Evolutionary conservation across 2,329 filamentous ascomycete genomes (phyloP), one percentile per base, ranked within the genome.

Genomic region (Penicillium brasilianum): DNA sequence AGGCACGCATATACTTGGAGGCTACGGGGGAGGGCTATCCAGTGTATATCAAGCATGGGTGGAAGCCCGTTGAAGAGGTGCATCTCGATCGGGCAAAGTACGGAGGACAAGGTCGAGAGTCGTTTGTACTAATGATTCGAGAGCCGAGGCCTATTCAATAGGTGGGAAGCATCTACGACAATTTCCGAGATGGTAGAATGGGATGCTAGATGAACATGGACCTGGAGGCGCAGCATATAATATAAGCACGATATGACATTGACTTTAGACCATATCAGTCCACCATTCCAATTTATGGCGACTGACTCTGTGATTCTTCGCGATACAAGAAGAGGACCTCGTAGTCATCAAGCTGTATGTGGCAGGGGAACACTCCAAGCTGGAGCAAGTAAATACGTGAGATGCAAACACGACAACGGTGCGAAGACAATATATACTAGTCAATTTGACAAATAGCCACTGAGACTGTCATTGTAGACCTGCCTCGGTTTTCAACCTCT

Each of bases 1-100:
- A 77, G 0, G 63, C 75, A 14, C 78, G 81, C 48, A 76, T 79
- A 10, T 87, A 82, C 69, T 70, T 87, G 1, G 83, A 86, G 60
- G 81, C 83, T 9, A 84, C 83, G 49, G 78, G 76, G 0, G 77
- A 76, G 16, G 84, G 82, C 2, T 78, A 74, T 59, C 75, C 73
- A 0, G 56, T 85, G 18, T 87, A 87, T 72, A 69, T 77, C 60
- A 81, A 77, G 63, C 75, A 80, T 66, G 84, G 83, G 3, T 87
- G 83, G 64, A 67, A 69, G 56, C 69, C 74, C 8, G 61, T 81
- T 16, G 79, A 78, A 2, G 71, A 75, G 46, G 54, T 80, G 14
- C 51, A 51, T 30, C 70, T 83, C 49, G 72, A 80, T n/a, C 71
- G 73, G 8, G 71, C 69, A 0, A 60, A 43, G 2, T 76, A 75